Conservation (phyloP, 2,329 filamentous ascomycete species). For the Penicillium sp. region DNA sequence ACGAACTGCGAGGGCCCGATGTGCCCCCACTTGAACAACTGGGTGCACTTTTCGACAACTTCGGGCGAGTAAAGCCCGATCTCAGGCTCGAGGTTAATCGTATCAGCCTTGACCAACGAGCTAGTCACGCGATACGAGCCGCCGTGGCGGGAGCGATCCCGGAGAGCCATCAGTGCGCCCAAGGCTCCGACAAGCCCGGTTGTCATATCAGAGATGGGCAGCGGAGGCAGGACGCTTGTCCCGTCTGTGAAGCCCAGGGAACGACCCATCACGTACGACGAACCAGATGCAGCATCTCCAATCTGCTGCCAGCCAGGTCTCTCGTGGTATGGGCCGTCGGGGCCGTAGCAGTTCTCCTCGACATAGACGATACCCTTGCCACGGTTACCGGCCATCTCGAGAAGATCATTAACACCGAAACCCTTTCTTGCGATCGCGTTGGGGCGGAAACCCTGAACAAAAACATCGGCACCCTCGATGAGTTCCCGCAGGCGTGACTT, state of each 20-base stretch:
- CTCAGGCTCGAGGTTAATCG: conserved; percentile 24
- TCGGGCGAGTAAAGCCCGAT: conserved; percentile 27
- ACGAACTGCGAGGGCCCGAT: conserved; percentile 17
- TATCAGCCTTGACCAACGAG: conserved; percentile 28
- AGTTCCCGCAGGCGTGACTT: conserved; percentile 27
- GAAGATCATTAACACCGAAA: conserved; percentile 31
- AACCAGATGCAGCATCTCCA: conserved; percentile 35
- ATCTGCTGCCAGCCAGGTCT: conserved; percentile 43
- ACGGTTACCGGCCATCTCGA: conserved; percentile 34
- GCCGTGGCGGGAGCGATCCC: conserved; percentile 14
- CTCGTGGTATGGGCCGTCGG: conserved; percentile 38
- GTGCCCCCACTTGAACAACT: conserved; percentile 7
- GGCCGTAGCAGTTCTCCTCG: conserved; percentile 45
- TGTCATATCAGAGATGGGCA: conserved; percentile 14
- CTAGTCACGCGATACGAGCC: conserved; percentile 21
- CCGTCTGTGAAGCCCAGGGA: conserved; percentile 22
- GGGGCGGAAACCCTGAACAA: conserved; percentile 46
- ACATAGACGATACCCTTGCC: conserved; percentile 42
- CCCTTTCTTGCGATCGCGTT: conserved; percentile 30
- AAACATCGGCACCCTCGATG: conserved; percentile 44
- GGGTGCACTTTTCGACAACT: conserved; percentile 11
- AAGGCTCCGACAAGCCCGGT: conserved; percentile 14
- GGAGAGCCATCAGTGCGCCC: conserved; percentile 12
- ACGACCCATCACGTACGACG: conserved; percentile 29
- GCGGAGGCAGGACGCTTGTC: conserved; percentile 8